Conservation (phyloP, 441 rosid species). For the Populus tomentosa region DNA sequence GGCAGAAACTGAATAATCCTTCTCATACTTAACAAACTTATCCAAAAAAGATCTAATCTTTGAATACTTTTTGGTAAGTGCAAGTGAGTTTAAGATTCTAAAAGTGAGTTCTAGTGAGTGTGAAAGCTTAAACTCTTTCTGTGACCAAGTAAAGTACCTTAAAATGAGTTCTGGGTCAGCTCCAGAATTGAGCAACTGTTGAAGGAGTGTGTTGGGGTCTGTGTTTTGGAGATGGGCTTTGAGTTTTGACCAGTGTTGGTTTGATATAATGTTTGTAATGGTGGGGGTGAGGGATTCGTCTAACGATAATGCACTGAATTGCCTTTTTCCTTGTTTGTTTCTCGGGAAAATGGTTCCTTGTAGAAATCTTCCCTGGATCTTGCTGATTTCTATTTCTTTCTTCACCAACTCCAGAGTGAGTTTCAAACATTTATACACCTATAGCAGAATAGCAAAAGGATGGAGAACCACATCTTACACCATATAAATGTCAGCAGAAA, state of each 20-base stretch:
- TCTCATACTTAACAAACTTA: background rate
- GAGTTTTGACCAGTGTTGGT: constrained; percentile 65
- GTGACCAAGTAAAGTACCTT: constrained; percentile 45
- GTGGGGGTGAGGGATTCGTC: background rate
- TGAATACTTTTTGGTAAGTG: constrained; percentile 16
- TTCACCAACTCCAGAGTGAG: constrained; percentile 69
- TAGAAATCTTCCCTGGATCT: constrained; percentile 24
- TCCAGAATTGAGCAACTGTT: constrained; percentile 42
- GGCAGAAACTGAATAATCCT: background rate
- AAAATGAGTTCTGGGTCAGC: constrained; percentile 50
- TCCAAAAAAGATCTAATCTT: background rate
- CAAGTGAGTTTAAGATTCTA: constrained; percentile 30
- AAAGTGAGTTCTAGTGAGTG: constrained; percentile 31
- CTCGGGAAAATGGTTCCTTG: constrained; percentile 10
- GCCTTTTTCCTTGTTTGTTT: constrained; percentile 21
- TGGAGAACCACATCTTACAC: background rate
- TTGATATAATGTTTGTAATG: constrained; percentile 41
- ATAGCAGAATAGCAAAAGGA: constrained; percentile 7
- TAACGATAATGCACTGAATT: constrained; percentile 24
- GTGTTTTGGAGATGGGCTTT: constrained; percentile 30
- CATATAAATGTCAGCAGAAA: background rate
- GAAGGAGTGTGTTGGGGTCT: constrained; percentile 37
- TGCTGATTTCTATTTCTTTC: constrained; percentile 90
- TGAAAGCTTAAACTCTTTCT: constrained; percentile 33
- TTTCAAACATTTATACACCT: constrained; percentile 81